These are phyloP conservation scores for Globisporangium paddicum DNA, from an alignment of 352 stramenopile species.

Conservation along the genomic window DNA sequence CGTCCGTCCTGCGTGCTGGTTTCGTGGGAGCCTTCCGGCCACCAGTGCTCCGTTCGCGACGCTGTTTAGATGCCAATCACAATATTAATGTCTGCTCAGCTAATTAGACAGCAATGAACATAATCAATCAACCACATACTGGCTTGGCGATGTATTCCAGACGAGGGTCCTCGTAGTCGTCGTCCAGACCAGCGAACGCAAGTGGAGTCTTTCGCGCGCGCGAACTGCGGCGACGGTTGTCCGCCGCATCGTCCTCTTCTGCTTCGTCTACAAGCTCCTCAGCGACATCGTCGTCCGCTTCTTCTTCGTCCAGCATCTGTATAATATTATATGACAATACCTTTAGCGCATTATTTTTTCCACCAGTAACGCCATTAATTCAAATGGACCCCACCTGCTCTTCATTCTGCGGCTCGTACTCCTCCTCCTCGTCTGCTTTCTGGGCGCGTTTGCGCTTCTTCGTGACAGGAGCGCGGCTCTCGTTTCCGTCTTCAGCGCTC, in stretches of 20 bases:
- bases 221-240: constrained; percentile 10
- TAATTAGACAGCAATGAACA: background rate
- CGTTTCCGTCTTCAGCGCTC: constrained; percentile 19
- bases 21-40: constrained; percentile 6
- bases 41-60: constrained; percentile 1
- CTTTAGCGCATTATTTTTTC: background rate
- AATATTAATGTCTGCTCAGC: background rate
- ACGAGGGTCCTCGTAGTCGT: constrained; percentile 12
- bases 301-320: constrained; percentile 21
- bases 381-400: constrained; percentile 5
- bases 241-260: background rate
- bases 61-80: background rate
- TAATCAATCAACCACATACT: background rate
- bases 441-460: constrained; percentile 28
- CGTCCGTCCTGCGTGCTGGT: background rate
- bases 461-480: constrained; percentile 19
- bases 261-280: constrained; percentile 17
- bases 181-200: constrained; percentile 9
- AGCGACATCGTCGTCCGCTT: constrained; percentile 22
- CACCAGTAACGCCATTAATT: background rate
- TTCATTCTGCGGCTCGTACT: constrained; percentile 13
- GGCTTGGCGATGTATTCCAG: constrained; percentile 16
- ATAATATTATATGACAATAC: no score
- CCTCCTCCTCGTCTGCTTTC: constrained; percentile 9
- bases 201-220: constrained; percentile 11